Evolutionary conservation across 2,329 filamentous ascomycete species (phyloP), one percentile per base, ranked within the genome.

Genomic region (Xenoacremonium recifei): DNA sequence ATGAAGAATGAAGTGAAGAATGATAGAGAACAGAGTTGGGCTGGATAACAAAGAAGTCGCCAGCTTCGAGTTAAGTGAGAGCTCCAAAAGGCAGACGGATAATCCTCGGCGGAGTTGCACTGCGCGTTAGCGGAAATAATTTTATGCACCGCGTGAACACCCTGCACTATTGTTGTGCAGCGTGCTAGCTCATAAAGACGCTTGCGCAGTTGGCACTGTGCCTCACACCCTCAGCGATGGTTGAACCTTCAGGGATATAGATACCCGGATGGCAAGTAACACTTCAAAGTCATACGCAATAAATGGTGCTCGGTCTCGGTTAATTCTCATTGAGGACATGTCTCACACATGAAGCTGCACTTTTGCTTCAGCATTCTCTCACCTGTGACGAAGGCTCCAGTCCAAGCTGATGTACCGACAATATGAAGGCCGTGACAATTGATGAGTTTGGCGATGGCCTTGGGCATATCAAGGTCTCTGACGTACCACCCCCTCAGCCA

Each of bases 391-490:
- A n/a, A n/a, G n/a, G n/a, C n/a, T n/a, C n/a, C n/a, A n/a, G n/a
- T n/a, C n/a, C n/a, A n/a, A n/a, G n/a, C n/a, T n/a, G n/a, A n/a
- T n/a, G n/a, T n/a, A n/a, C n/a, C n/a, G n/a, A n/a, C 23, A 27
- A 27, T 12, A 65, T 63, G 59, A 62, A 59, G 21, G 53, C 62
- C 3, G 33, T 64, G 5, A 35, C 61, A 11, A 57, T 65, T 6
- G 36, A 55, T 11, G 33, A 50, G 4, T 65, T 63, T 37, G 35
- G 40, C 16, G 29, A 55, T 19, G 49, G 43, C 19, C 40, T 62
- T 5, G 40, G 51, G n/a, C 37, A 61, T 4, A 45, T 64, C 10
- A 35, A 37, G 4, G 53, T 59, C 17, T 57, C 58, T 4, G 46
- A 57, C 4, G 40, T 59, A 17, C 48, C 60, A 1, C 16, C 20